These are phyloP conservation scores for Knoxia roxburghii DNA, from an alignment of 257 asterid genomes.

Conservation along the genomic window DNA sequence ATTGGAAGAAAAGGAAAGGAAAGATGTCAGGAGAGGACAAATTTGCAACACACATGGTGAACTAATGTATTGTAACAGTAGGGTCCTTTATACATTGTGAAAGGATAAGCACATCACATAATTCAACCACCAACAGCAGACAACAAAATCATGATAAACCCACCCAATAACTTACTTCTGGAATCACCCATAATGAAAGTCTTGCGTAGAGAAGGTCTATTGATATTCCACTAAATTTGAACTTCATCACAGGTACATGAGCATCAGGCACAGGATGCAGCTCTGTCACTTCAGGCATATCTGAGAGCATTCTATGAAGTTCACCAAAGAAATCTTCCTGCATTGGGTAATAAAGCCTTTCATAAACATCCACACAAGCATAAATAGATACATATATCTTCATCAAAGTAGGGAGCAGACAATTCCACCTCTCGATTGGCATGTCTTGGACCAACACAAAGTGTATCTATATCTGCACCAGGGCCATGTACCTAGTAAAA, in stretches of 20 bases:
- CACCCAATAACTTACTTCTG: constrained; percentile 26
- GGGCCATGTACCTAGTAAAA: constrained; percentile 36
- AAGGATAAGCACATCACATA: background rate
- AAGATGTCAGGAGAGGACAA: background rate
- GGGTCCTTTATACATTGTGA: background rate
- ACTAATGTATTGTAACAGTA: background rate
- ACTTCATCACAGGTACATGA: constrained; percentile 37
- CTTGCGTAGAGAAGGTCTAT: constrained; percentile 36
- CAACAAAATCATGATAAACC: background rate
- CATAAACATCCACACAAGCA: background rate
- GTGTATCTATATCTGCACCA: constrained; percentile 39
- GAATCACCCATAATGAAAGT: constrained; percentile 33
- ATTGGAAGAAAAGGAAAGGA: background rate
- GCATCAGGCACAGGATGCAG: constrained; percentile 41
- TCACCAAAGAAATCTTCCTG: constrained; percentile 40
- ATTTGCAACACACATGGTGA: background rate
- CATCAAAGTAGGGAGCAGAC: background rate
- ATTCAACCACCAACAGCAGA: background rate
- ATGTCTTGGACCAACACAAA: constrained; percentile 39
- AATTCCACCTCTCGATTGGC: constrained; percentile 31
- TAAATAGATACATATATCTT: background rate
- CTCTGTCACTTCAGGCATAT: constrained; percentile 34
- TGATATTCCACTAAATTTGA: constrained; percentile 33
- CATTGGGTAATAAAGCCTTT: constrained; percentile 3
- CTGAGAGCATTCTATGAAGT: constrained; percentile 31